phyloP scores from a whole-genome alignment of 1,284 basidiomycete genomes.

The Ustilago curta region DNA sequence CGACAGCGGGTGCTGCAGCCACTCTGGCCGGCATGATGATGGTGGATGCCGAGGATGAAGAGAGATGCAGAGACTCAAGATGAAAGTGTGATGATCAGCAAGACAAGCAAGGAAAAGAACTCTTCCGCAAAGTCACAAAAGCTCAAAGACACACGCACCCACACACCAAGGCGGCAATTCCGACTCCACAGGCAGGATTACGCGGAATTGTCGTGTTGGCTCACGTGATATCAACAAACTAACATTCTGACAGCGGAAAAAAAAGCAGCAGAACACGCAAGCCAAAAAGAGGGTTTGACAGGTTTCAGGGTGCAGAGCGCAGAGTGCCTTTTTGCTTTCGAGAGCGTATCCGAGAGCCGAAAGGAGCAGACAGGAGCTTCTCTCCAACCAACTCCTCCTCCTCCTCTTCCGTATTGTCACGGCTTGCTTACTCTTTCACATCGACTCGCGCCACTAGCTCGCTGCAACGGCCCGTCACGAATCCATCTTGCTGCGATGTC shows the following conservation, averaged over 20 bases:
- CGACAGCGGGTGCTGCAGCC: constrained; percentile 18
- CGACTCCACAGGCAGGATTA: constrained; percentile 8
- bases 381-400: background rate
- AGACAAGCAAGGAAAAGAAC: background rate
- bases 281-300: constrained; percentile 1
- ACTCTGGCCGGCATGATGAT: constrained; percentile 32
- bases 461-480: background rate
- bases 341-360: background rate
- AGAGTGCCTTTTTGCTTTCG: background rate
- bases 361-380: background rate
- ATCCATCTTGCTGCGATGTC: constrained; percentile 2
- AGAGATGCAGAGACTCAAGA: background rate
- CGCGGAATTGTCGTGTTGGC: constrained; percentile 38
- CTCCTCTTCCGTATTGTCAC: background rate
- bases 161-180: background rate
- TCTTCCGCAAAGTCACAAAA: constrained; percentile 3
- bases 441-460: background rate
- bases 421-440: background rate
- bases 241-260: constrained; percentile 8
- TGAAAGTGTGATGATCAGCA: background rate
- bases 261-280: too few species aligned
- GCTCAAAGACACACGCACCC: constrained; percentile 5
- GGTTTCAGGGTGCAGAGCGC: background rate
- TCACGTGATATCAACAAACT: constrained; percentile 34
- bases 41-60: background rate